Evolutionary conservation across 2,329 filamentous ascomycete genomes (phyloP).

Genomic region (Neonectria hederae): DNA sequence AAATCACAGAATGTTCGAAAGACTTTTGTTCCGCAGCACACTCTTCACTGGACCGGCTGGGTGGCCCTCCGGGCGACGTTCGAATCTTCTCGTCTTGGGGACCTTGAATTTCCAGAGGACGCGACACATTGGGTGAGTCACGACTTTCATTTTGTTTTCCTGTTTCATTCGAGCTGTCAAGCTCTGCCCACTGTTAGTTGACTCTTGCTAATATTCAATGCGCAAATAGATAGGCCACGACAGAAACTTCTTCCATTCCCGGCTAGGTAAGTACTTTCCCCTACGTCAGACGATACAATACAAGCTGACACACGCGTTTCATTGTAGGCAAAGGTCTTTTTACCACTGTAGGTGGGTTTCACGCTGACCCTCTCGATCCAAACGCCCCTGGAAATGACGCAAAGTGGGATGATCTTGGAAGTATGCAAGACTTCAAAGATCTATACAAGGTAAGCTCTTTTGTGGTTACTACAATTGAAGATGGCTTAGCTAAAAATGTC

Average conservation of each 20-base stretch:
- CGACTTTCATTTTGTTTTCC: neutral
- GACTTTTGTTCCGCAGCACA: slow-evolving; percentile 54
- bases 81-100: slow-evolving; percentile 50
- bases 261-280: slow-evolving; percentile 45
- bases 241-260: slow-evolving; percentile 52
- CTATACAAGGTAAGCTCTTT: slow-evolving; percentile 41
- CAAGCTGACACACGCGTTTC: neutral
- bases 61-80: slow-evolving; percentile 57
- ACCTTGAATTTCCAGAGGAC: slow-evolving; percentile 53
- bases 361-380: slow-evolving; percentile 47
- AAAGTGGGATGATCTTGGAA: slow-evolving; percentile 52
- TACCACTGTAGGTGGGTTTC: slow-evolving; percentile 54
- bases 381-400: slow-evolving; percentile 44
- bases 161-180: neutral
- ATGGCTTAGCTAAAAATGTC: neutral
- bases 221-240: slow-evolving; percentile 25
- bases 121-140: slow-evolving; percentile 49
- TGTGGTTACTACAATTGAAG: neutral
- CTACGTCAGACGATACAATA: neutral
- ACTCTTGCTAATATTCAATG: neutral
- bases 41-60: slow-evolving; percentile 54
- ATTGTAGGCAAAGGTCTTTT: slow-evolving; percentile 46
- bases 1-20: slow-evolving; percentile 44
- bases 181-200: neutral
- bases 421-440: slow-evolving; percentile 48